Conservation (phyloP, 192 early-diverging fungal genomes). For the Coemansia sp. region DNA sequence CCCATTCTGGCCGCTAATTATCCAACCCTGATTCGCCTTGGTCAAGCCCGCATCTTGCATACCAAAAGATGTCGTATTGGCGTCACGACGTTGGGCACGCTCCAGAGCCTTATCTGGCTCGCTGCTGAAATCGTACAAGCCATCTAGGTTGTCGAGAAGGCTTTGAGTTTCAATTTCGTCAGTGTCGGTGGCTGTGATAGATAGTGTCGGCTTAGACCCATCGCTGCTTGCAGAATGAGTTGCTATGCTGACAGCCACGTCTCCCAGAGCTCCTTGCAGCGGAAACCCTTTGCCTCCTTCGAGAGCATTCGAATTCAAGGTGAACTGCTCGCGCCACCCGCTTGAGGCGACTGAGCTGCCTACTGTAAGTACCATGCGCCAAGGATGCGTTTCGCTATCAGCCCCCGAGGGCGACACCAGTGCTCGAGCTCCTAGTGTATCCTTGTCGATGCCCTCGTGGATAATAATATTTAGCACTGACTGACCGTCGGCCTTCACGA, state of each 20-base stretch:
- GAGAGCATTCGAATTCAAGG: neutral
- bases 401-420: neutral
- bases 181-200: neutral
- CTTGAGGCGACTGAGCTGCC: neutral
- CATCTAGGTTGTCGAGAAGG: slow-evolving; percentile 41
- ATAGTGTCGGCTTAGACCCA: neutral
- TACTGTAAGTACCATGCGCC: neutral
- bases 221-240: neutral
- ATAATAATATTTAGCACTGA: slow-evolving; percentile 1
- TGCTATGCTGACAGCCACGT: neutral
- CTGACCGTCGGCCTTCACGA: neutral
- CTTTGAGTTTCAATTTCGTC: slow-evolving; percentile 31
- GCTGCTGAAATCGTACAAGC: slow-evolving; percentile 30
- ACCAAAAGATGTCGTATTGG: neutral
- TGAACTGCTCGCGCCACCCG: neutral
- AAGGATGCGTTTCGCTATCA: neutral
- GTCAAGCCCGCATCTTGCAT: neutral
- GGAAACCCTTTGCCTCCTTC: neutral
- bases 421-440: neutral
- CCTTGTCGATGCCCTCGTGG: neutral
- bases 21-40: neutral
- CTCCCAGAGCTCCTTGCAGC: neutral
- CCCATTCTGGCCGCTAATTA: neutral
- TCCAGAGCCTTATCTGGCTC: neutral
- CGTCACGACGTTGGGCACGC: neutral